A percentile compares a stretch with the other conserved stretches of the same genome.
Conservation (phyloP, 208 protist species). For the Leishmania lainsoni region DNA sequence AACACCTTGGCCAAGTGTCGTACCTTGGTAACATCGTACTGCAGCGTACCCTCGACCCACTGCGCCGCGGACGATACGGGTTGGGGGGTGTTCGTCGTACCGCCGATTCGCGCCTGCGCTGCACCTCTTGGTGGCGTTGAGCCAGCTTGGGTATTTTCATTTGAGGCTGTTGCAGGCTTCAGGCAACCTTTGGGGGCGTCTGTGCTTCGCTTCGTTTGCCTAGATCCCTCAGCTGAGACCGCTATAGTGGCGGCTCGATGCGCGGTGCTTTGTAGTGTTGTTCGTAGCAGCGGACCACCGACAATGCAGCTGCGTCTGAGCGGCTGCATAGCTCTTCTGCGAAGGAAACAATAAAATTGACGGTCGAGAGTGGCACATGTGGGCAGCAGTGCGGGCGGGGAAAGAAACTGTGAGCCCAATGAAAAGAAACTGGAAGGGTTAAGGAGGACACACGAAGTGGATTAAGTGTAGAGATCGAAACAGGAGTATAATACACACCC, state of each 20-base stretch:
- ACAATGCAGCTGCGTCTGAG: neutral
- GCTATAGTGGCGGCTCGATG: neutral
- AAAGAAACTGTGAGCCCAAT: neutral
- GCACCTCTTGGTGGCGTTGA: neutral
- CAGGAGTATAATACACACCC: neutral
- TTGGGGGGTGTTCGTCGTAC: neutral
- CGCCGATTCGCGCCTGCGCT: neutral
- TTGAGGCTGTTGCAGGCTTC: neutral
- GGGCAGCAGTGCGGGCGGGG: neutral
- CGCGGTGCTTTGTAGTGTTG: neutral
- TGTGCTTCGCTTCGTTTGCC: neutral
- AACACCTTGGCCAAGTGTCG: conserved; percentile 20
- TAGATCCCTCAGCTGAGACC: neutral
- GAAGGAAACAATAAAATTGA: neutral
- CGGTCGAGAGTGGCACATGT: neutral
- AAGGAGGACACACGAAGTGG: neutral
- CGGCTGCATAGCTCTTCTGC: neutral
- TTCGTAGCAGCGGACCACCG: neutral
- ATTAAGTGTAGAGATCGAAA: neutral
- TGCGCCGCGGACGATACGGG: conserved; percentile 1
- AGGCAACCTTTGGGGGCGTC: neutral
- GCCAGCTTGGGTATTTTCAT: neutral
- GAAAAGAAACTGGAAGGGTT: neutral
- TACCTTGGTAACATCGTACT: conserved; percentile 26
- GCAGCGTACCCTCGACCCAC: conserved; percentile 20